Evolutionary conservation across 345 rosid species (phyloP).

Genomic region (Carallia brachiata): DNA sequence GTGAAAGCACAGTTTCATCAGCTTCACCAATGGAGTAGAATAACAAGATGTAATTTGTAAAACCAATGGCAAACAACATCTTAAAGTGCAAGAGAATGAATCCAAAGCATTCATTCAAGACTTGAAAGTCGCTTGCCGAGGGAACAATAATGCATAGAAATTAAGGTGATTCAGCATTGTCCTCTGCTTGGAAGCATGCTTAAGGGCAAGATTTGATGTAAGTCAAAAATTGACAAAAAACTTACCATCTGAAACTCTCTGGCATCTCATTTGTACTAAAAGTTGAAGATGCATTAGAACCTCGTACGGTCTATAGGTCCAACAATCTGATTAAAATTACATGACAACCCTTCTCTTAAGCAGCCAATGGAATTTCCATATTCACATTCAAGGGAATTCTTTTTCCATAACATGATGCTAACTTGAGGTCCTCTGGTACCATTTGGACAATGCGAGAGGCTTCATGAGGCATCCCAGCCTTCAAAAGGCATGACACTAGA

Average conservation of each 20-base stretch:
- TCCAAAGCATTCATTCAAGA: not conserved
- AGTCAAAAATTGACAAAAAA: conserved; percentile 15
- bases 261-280: conserved; percentile 21
- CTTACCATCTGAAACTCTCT: conserved; percentile 28
- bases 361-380: conserved; percentile 52
- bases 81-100: not conserved
- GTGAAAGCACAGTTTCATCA: too few species aligned
- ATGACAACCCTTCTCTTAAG: conserved; percentile 31
- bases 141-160: not conserved
- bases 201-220: conserved; percentile 9
- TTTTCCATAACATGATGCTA: conserved; percentile 37
- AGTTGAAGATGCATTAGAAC: conserved; percentile 23
- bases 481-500: conserved; percentile 71
- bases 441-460: conserved; percentile 50
- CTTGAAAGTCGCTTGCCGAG: not conserved
- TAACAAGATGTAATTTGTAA: too few species aligned
- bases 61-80: not conserved
- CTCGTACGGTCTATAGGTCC: not conserved
- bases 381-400: conserved; percentile 29
- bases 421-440: conserved; percentile 35
- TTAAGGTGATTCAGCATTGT: not conserved
- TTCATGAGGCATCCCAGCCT: conserved; percentile 88
- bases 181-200: not conserved
- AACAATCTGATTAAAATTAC: conserved; percentile 4
- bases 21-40: too few species aligned